These are phyloP conservation scores for Naganishia randhawae DNA, from an alignment of 768 basidiomycete genomes.

Conservation along the genomic window DNA sequence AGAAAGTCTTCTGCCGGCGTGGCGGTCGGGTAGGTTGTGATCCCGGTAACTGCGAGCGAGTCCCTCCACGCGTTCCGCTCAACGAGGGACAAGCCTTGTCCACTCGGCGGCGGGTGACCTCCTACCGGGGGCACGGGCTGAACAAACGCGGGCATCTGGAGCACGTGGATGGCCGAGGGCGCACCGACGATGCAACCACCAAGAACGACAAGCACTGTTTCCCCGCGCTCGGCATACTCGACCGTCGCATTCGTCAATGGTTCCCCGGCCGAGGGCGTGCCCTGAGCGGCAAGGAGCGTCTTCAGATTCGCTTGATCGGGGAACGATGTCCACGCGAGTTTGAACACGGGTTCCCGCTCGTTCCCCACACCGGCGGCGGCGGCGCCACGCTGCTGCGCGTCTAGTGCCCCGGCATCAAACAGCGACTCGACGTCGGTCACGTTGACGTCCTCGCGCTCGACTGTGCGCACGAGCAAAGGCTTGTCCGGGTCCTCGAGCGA, in stretches of 20 bases:
- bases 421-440: slow-evolving; percentile 52
- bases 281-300: slow-evolving; percentile 49
- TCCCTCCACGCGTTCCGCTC: slow-evolving; percentile 64
- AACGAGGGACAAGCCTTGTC: slow-evolving; percentile 50
- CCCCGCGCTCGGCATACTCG: slow-evolving; percentile 58
- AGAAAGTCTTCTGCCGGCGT: slow-evolving; percentile 72
- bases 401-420: slow-evolving; percentile 50
- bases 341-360: slow-evolving; percentile 74
- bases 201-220: slow-evolving; percentile 68
- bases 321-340: slow-evolving; percentile 77
- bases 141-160: slow-evolving; percentile 59
- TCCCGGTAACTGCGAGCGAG: slow-evolving; percentile 53
- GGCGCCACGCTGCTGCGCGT: slow-evolving; percentile 30
- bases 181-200: slow-evolving; percentile 66
- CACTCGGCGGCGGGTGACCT: slow-evolving; percentile 31
- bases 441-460: slow-evolving; percentile 55
- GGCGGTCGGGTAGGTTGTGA: slow-evolving; percentile 61
- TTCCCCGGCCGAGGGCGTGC: slow-evolving; percentile 37
- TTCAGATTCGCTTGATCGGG: slow-evolving; percentile 54
- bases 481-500: slow-evolving; percentile 71
- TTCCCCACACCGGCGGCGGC: slow-evolving; percentile 30
- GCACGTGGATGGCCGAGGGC: slow-evolving; percentile 63
- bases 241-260: slow-evolving; percentile 43
- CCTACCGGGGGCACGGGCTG: slow-evolving; percentile 37
- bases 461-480: slow-evolving; percentile 69